Conservation (phyloP, 2,329 filamentous ascomycete species). For the Penicillium sp. region DNA sequence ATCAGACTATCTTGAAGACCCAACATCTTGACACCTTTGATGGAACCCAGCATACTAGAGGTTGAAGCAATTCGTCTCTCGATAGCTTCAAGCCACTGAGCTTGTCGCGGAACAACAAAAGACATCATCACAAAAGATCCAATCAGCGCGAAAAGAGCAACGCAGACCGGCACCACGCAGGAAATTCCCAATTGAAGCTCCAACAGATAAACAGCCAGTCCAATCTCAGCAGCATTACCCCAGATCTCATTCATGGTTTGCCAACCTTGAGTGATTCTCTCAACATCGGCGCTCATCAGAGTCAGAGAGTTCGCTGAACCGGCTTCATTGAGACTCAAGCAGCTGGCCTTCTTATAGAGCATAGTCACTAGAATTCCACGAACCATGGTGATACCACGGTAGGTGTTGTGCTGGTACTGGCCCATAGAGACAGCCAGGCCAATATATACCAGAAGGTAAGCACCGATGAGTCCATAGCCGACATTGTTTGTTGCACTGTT, state of each 20-base stretch:
- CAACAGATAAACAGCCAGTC: slow-evolving; percentile 50
- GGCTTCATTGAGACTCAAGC: slow-evolving; percentile 36
- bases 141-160: slow-evolving; percentile 45
- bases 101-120: slow-evolving; percentile 46
- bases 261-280: slow-evolving; percentile 48
- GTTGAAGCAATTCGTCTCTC: slow-evolving; percentile 55
- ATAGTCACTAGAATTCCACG: slow-evolving; percentile 52
- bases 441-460: slow-evolving; percentile 48
- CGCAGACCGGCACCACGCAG: slow-evolving; percentile 49
- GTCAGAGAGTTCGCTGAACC: slow-evolving; percentile 46
- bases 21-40: slow-evolving; percentile 58
- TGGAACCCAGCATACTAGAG: slow-evolving; percentile 52
- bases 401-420: slow-evolving; percentile 47
- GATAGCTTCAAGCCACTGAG: slow-evolving; percentile 56
- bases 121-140: slow-evolving; percentile 41
- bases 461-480: slow-evolving; percentile 50
- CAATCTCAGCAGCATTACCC: slow-evolving; percentile 51
- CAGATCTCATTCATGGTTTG: slow-evolving; percentile 51
- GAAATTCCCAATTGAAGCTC: slow-evolving; percentile 48
- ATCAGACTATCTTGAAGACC: slow-evolving; percentile 50
- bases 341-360: slow-evolving; percentile 53
- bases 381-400: slow-evolving; percentile 49
- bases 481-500: slow-evolving; percentile 34
- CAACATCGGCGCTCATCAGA: slow-evolving; percentile 53
- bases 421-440: slow-evolving; percentile 47